Conservation (phyloP, 805 yeast genomes). For the Yarrowia yakushimensis region DNA sequence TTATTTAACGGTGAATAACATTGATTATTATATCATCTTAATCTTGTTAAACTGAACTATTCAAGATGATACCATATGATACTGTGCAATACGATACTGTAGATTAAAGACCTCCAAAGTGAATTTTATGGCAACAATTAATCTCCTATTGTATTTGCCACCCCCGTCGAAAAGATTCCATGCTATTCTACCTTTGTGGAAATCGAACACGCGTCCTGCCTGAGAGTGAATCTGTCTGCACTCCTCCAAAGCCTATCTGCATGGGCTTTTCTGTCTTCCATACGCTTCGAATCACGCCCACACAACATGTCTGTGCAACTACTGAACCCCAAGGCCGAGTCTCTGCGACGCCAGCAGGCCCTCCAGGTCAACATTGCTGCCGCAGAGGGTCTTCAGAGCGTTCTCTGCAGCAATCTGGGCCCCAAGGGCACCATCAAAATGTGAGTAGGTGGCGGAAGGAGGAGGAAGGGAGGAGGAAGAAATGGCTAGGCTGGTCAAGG, state of each 20-base stretch:
- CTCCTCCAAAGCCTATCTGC: constrained; percentile 5
- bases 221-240: too few relatives aligned
- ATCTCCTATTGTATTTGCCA: neutral
- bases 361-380: constrained; percentile 92
- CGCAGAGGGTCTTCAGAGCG: constrained; percentile 94
- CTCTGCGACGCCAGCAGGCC: constrained; percentile 93
- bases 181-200: too few relatives aligned
- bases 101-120: too few relatives aligned
- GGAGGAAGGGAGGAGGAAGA: too few relatives aligned
- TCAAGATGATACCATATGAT: too few relatives aligned
- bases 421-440: constrained; percentile 96
- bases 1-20: too few relatives aligned
- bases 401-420: constrained; percentile 85
- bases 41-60: too few relatives aligned
- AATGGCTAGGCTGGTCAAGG: too few relatives aligned
- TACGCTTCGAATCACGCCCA: constrained; percentile 23
- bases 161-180: too few relatives aligned
- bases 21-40: too few relatives aligned
- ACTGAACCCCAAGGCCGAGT: constrained; percentile 95
- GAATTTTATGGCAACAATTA: too few relatives aligned
- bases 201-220: neutral
- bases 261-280: constrained; percentile 8
- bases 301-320: constrained; percentile 54
- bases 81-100: too few relatives aligned
- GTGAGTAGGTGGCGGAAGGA: constrained; percentile 33